phyloP scores from a whole-genome alignment of 441 rosid genomes.

The Gossypium gossypioides region DNA sequence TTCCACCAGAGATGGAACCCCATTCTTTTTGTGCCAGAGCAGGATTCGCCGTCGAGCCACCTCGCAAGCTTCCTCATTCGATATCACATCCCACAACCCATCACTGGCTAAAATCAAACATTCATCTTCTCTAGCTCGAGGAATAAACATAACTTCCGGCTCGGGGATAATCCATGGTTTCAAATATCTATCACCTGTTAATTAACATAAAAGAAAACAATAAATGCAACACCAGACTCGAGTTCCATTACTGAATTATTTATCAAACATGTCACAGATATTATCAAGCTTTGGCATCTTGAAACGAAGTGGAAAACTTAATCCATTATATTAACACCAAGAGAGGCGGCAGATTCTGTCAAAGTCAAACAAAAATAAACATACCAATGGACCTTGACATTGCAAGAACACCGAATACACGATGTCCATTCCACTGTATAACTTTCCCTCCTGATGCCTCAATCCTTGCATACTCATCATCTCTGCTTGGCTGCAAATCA shows the following conservation, averaged over 20 bases:
- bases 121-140: slow-evolving; percentile 73
- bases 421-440: slow-evolving; percentile 77
- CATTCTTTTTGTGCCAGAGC: slow-evolving; percentile 67
- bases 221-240: background rate
- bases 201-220: background rate
- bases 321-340: no score
- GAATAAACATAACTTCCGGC: slow-evolving; percentile 67
- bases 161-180: slow-evolving; percentile 77
- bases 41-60: slow-evolving; percentile 57
- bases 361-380: slow-evolving; percentile 8
- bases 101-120: slow-evolving; percentile 74
- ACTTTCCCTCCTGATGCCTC: slow-evolving; percentile 82
- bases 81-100: slow-evolving; percentile 78
- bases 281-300: background rate
- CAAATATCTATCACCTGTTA: slow-evolving; percentile 67
- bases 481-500: slow-evolving; percentile 58
- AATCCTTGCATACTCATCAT: slow-evolving; percentile 70
- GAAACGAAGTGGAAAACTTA: background rate
- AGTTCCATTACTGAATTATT: background rate
- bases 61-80: slow-evolving; percentile 76
- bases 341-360: background rate
- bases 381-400: slow-evolving; percentile 86
- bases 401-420: slow-evolving; percentile 81
- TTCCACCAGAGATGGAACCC: slow-evolving; percentile 34
- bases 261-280: background rate